Conservation (phyloP, 257 asterid genomes). For the Nicotiana sylvestris region DNA sequence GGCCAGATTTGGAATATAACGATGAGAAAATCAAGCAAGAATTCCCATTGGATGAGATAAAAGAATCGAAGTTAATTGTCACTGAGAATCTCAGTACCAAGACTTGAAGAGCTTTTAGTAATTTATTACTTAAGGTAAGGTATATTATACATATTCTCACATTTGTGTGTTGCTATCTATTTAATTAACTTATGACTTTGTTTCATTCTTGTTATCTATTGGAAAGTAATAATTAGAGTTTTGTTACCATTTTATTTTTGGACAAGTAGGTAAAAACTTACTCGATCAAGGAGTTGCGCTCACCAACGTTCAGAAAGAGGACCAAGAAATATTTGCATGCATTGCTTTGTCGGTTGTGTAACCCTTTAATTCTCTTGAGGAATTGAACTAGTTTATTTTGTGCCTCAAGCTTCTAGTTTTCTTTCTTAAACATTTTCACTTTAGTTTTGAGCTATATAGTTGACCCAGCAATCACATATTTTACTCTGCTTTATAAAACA, state of each 20-base stretch:
- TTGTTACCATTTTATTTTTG: neutral
- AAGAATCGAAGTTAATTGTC: neutral
- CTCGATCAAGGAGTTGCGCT: neutral
- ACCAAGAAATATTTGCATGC: neutral
- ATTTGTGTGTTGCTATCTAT: neutral
- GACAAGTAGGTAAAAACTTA: neutral
- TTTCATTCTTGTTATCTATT: neutral
- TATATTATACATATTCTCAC: neutral
- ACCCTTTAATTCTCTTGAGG: neutral
- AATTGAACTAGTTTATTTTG: neutral
- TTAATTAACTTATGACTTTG: neutral
- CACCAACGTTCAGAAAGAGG: neutral
- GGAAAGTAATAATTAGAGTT: neutral
- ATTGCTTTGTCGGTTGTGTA: neutral
- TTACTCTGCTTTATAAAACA: neutral
- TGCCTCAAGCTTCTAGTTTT: neutral
- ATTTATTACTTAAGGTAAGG: neutral
- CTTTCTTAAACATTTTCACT: neutral
- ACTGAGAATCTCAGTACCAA: constrained; percentile 1
- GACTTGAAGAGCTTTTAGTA: neutral
- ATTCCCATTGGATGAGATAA: neutral
- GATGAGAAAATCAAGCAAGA: neutral
- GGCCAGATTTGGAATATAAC: constrained; percentile 30
- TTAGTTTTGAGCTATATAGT: neutral
- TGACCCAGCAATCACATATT: neutral